Percentiles rank a stretch among this genome's conserved stretches.
Conservation (phyloP, 805 yeast species). For the Saccharomyces jurei region DNA sequence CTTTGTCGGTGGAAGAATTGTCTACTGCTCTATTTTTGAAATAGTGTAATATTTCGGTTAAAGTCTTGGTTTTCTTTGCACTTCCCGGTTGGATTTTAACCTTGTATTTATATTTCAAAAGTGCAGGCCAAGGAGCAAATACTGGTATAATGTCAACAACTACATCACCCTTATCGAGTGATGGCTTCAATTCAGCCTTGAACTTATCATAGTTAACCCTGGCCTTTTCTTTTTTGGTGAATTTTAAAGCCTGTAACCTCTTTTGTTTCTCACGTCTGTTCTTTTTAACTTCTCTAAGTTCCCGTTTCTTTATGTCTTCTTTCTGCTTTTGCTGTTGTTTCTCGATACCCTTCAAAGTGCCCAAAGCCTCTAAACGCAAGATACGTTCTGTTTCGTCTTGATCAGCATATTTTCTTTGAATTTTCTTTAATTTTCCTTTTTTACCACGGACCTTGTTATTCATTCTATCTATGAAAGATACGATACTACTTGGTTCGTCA, state of each 20-base stretch:
- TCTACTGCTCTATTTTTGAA: conserved; percentile 47
- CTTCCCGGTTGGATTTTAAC: conserved; percentile 72
- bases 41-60: conserved; percentile 56
- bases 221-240: conserved; percentile 33
- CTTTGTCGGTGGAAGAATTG: conserved; percentile 36
- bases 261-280: conserved; percentile 33
- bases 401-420: conserved; percentile 73
- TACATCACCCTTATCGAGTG: conserved; percentile 36
- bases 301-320: conserved; percentile 30
- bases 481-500: conserved; percentile 10
- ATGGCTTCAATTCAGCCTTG: conserved; percentile 30
- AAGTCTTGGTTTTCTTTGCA: conserved; percentile 81
- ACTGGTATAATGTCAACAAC: conserved; percentile 66
- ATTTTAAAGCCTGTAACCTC: conserved; percentile 31
- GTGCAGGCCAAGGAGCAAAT: conserved; percentile 87
- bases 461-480: conserved; percentile 20
- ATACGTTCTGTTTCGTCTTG: conserved; percentile 86
- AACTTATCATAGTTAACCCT: conserved; percentile 39
- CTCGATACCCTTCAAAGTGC: conserved; percentile 60
- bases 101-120: conserved; percentile 68
- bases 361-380: conserved; percentile 70
- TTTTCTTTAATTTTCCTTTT: conserved; percentile 74
- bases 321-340: conserved; percentile 32
- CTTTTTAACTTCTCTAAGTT: conserved; percentile 29
- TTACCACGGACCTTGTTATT: conserved; percentile 65